These are phyloP conservation scores for Gossypium ekmanianum DNA, from an alignment of 345 rosid genomes.

Conservation along the genomic window DNA sequence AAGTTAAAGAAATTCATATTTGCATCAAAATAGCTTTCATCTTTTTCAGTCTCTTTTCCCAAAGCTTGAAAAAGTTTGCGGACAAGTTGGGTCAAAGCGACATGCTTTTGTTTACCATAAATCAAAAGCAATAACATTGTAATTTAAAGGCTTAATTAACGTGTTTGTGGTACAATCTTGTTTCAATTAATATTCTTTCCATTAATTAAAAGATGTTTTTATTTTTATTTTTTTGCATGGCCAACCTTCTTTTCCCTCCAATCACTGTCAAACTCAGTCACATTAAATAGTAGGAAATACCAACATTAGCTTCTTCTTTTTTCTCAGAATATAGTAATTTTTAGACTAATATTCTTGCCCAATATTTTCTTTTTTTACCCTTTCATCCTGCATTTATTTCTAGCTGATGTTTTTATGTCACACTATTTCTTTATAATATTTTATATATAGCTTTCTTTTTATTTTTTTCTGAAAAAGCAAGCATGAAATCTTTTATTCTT, in stretches of 20 bases:
- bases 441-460: not conserved
- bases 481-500: slow-evolving; percentile 14
- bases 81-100: slow-evolving; percentile 9
- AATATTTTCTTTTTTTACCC: no score
- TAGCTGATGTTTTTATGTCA: not conserved
- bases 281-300: not conserved
- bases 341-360: not conserved
- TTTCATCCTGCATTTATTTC: not conserved
- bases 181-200: no score
- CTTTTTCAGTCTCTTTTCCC: not conserved
- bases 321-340: not conserved
- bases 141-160: not conserved
- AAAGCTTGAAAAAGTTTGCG: not conserved
- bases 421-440: not conserved
- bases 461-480: not conserved
- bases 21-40: not conserved
- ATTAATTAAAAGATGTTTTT: no score
- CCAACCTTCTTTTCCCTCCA: not conserved
- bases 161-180: no score
- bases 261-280: not conserved
- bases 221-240: not conserved
- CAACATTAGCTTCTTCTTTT: not conserved
- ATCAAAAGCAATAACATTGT: slow-evolving; percentile 21
- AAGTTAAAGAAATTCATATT: not conserved
- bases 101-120: slow-evolving; percentile 8